Evolutionary conservation across 2,329 filamentous ascomycete genomes (phyloP).

Genomic region (Fusarium penzigii): DNA sequence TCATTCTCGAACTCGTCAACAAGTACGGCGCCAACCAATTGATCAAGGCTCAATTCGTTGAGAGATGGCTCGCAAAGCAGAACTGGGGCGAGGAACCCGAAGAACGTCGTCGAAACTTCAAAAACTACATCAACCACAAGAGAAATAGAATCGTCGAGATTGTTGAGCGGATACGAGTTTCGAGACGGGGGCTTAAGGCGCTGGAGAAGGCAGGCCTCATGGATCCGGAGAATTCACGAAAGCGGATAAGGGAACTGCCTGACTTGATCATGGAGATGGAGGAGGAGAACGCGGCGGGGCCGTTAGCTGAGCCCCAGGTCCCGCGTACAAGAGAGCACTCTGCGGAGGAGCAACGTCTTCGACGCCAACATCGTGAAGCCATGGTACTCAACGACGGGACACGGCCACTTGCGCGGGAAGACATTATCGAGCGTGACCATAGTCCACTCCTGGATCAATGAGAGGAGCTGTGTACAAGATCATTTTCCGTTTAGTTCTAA

Average conservation of each 20-base stretch:
- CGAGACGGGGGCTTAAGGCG: slow-evolving; percentile 51
- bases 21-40: slow-evolving; percentile 59
- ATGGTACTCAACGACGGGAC: slow-evolving; percentile 91
- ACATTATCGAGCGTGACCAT: slow-evolving; percentile 73
- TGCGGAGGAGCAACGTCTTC: slow-evolving; percentile 68
- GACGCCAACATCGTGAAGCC: slow-evolving; percentile 78
- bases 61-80: slow-evolving; percentile 74
- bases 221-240: slow-evolving; percentile 35
- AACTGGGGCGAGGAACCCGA: slow-evolving; percentile 62
- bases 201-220: slow-evolving; percentile 52
- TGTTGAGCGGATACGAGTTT: slow-evolving; percentile 50
- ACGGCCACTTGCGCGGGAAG: slow-evolving; percentile 68
- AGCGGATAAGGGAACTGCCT: slow-evolving; percentile 31
- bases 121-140: slow-evolving; percentile 49
- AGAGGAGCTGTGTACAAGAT: background rate
- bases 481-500: background rate
- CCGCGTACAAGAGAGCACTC: slow-evolving; percentile 51
- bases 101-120: slow-evolving; percentile 56
- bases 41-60: slow-evolving; percentile 65
- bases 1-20: slow-evolving; percentile 59
- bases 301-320: slow-evolving; percentile 28
- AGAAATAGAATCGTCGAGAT: slow-evolving; percentile 56
- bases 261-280: slow-evolving; percentile 38
- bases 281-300: slow-evolving; percentile 27
- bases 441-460: slow-evolving; percentile 34